Evolutionary conservation across 164 flowering plant genomes (phyloP).

Genomic region (Piper betle): DNA sequence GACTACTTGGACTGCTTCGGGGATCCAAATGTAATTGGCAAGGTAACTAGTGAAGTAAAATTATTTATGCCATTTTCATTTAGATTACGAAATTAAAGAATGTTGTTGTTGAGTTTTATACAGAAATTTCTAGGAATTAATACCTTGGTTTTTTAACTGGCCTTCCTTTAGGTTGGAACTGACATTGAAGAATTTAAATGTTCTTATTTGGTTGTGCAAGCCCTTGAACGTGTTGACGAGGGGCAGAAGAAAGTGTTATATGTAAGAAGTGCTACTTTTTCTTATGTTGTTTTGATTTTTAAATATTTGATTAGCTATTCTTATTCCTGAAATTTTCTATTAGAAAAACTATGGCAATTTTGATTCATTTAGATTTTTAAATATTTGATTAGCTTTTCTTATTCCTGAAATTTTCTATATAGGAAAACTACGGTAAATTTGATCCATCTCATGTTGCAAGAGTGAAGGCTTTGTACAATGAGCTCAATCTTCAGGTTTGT

Average conservation of each 20-base stretch:
- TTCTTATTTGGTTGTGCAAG: constrained; percentile 98
- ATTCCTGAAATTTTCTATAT: constrained; percentile 5
- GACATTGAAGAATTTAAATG: constrained; percentile 98
- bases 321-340: neutral
- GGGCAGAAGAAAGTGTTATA: constrained; percentile 57
- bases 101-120: neutral
- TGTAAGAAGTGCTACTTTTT: constrained; percentile 26
- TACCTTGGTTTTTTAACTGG: too few species aligned
- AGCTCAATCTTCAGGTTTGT: constrained; percentile 65
- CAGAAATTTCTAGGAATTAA: neutral
- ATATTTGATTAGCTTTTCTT: neutral
- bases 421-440: constrained; percentile 85
- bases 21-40: constrained; percentile 70
- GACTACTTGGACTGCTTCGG: constrained; percentile 93
- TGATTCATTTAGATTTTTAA: neutral
- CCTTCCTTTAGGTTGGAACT: constrained; percentile 65
- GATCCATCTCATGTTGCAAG: constrained; percentile 51
- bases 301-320: neutral
- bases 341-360: constrained; percentile 86
- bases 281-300: neutral
- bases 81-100: too few species aligned
- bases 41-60: constrained; percentile 34
- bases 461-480: constrained; percentile 71
- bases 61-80: neutral
- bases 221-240: constrained; percentile 57